Percentiles rank a stretch among this genome's conserved stretches.
Conservation (phyloP, 2,329 filamentous ascomycete species). For the Neoascochyta sp. region DNA sequence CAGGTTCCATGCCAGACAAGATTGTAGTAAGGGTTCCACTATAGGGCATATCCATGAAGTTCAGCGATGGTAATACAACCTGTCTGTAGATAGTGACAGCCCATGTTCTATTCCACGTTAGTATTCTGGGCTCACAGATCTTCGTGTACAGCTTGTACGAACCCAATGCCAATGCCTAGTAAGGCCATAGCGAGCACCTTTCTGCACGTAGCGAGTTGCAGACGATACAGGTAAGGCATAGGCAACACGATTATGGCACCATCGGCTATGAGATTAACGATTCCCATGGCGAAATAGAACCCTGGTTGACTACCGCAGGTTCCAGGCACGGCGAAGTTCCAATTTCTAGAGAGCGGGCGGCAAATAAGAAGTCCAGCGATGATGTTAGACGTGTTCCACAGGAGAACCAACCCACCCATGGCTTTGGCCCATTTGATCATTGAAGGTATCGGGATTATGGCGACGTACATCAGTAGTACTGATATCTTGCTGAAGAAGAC, state of each 20-base stretch:
- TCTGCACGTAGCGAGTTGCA: constrained; percentile 10
- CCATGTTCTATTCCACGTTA: constrained; percentile 25
- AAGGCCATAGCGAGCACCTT: constrained; percentile 14
- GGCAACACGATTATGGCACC: constrained; percentile 14
- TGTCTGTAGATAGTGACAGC: constrained; percentile 23
- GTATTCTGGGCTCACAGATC: too few species aligned
- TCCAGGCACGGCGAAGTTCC: constrained; percentile 12
- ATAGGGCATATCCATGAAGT: constrained; percentile 19
- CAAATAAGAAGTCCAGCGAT: constrained; percentile 16
- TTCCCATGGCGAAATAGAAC: constrained; percentile 14
- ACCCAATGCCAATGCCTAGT: constrained; percentile 20
- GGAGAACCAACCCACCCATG: constrained; percentile 10
- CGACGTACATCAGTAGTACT: constrained; percentile 16
- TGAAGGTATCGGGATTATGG: constrained; percentile 12
- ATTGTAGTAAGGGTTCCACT: constrained; percentile 16
- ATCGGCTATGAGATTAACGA: constrained; percentile 20
- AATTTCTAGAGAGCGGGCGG: constrained; percentile 15
- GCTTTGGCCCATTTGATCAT: constrained; percentile 6
- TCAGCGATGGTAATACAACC: constrained; percentile 6
- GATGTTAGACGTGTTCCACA: constrained; percentile 12
- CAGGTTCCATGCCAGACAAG: constrained; percentile 18
- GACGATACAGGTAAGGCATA: constrained; percentile 16
- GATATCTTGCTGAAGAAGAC: constrained; percentile 20
- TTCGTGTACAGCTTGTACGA: neutral
- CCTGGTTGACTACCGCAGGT: constrained; percentile 17